These are phyloP conservation scores for Aspergillus luchuensis DNA, from an alignment of 2,329 filamentous ascomycete species.

Conservation along the genomic window DNA sequence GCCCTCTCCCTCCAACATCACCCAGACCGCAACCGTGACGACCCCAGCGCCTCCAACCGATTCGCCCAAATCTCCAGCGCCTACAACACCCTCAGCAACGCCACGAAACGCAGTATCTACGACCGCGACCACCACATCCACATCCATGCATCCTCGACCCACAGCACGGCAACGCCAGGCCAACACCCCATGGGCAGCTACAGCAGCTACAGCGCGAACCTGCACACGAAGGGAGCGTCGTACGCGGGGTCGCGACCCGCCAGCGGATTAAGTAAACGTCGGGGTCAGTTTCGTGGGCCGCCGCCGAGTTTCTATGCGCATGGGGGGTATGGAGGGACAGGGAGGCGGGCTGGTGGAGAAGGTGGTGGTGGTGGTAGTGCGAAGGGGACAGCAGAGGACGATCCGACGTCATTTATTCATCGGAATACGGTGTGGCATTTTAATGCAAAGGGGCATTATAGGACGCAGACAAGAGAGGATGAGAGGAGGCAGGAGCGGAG, in stretches of 20 bases:
- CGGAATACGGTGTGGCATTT: constrained; percentile 71
- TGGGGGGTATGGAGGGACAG: constrained; percentile 69
- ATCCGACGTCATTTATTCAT: constrained; percentile 42
- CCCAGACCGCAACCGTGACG: constrained; percentile 81
- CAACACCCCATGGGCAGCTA: constrained; percentile 55
- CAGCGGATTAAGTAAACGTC: constrained; percentile 75
- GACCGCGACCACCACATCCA: constrained; percentile 61
- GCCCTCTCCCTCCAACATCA: constrained; percentile 87
- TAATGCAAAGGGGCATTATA: constrained; percentile 69
- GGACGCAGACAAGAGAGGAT: constrained; percentile 70
- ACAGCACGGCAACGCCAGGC: constrained; percentile 33
- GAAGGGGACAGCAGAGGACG: constrained; percentile 27
- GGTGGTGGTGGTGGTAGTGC: constrained; percentile 11
- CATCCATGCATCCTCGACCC: constrained; percentile 32
- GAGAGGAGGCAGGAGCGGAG: constrained; percentile 50
- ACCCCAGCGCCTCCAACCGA: constrained; percentile 70
- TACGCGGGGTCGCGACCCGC: constrained; percentile 68
- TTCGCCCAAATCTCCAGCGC: constrained; percentile 85
- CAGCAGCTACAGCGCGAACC: constrained; percentile 49
- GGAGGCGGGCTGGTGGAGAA: constrained; percentile 14
- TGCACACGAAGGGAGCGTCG: constrained; percentile 38
- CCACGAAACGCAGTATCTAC: constrained; percentile 75
- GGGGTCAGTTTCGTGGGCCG: constrained; percentile 77
- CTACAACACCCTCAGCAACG: constrained; percentile 73
- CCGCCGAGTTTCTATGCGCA: constrained; percentile 85